Conservation (phyloP, 2,329 filamentous ascomycete species). For the Pleomassaria siparia region DNA sequence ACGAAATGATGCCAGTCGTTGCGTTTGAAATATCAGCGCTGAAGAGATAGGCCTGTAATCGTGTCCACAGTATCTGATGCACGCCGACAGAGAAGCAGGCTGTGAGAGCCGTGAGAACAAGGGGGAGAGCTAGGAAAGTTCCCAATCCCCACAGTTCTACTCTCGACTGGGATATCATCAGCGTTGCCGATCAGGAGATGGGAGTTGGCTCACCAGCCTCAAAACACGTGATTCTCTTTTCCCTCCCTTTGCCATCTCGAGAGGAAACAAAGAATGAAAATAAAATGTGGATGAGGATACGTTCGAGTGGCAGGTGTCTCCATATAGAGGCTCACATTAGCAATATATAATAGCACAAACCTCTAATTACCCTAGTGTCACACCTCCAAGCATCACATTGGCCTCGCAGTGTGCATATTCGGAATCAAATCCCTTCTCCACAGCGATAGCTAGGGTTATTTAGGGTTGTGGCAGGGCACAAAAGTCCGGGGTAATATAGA, state of each 20-base stretch:
- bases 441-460: background rate
- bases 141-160: background rate
- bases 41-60: background rate
- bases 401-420: background rate
- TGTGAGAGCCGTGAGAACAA: background rate
- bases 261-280: background rate
- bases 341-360: background rate
- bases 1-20: background rate
- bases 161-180: background rate
- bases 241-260: background rate
- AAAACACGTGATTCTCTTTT: background rate
- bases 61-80: background rate
- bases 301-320: background rate
- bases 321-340: background rate
- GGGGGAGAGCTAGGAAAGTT: background rate
- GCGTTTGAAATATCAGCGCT: background rate
- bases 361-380: background rate
- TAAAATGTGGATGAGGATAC: background rate
- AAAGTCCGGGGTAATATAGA: conserved; percentile 6
- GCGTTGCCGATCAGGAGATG: background rate
- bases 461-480: background rate
- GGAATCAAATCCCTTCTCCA: background rate
- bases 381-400: background rate
- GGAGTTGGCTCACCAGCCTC: background rate
- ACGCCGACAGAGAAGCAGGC: background rate